Percentiles rank a stretch among this genome's conserved stretches.
Conservation (phyloP, 148 eudicot genomes). For the Amaranthus cruentus region DNA sequence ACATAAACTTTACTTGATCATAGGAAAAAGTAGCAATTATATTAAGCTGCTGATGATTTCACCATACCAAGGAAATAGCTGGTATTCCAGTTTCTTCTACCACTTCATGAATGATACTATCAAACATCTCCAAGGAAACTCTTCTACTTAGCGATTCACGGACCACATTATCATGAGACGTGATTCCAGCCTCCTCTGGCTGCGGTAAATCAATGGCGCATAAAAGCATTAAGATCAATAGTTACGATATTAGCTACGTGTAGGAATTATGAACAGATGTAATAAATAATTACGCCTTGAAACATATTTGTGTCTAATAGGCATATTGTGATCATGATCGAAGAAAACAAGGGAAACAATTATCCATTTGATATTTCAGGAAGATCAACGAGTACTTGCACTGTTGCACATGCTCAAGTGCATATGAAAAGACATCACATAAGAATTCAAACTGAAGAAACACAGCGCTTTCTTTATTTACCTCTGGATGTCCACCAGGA, state of each 20-base stretch:
- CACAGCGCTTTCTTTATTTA: constrained; percentile 13
- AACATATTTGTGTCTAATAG: too few relatives aligned
- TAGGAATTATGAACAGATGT: too few relatives aligned
- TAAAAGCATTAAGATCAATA: background rate
- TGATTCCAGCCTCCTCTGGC: constrained; percentile 76
- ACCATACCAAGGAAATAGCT: constrained; percentile 59
- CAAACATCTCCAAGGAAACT: constrained; percentile 89
- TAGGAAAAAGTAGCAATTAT: background rate
- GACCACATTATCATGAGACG: constrained; percentile 34
- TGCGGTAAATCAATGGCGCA: constrained; percentile 26
- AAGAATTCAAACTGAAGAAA: background rate
- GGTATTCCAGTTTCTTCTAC: constrained; percentile 97
- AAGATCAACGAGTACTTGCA: background rate
- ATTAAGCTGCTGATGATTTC: constrained; percentile 5
- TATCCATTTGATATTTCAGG: background rate
- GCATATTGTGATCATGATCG: background rate
- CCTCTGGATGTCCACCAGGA: constrained; percentile 99
- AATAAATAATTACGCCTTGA: too few relatives aligned
- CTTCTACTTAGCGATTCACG: constrained; percentile 30
- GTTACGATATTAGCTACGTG: background rate
- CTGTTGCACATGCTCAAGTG: background rate
- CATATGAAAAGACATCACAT: background rate
- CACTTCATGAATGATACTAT: constrained; percentile 81
- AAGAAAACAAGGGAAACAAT: background rate
- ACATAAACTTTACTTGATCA: background rate